Evolutionary conservation across 768 basidiomycete genomes (phyloP).

Genomic region (Termitomyces sp.): DNA sequence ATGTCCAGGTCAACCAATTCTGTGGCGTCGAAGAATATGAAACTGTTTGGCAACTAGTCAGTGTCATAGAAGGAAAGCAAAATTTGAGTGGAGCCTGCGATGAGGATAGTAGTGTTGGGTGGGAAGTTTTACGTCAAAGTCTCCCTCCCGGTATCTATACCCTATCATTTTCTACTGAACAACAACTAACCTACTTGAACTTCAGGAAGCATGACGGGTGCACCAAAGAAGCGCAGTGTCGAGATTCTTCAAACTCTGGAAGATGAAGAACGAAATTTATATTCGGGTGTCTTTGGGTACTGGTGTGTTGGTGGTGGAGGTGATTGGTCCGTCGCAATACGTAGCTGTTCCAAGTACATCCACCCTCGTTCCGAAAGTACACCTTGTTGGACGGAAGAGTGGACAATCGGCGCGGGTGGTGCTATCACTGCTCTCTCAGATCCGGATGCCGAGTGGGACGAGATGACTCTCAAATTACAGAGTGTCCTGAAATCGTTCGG

Average conservation of each 20-base stretch:
- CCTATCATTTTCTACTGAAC: neutral
- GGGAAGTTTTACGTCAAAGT: constrained; percentile 74
- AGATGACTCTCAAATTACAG: constrained; percentile 84
- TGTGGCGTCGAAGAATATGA: constrained; percentile 89
- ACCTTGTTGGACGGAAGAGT: constrained; percentile 41
- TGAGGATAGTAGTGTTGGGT: constrained; percentile 54
- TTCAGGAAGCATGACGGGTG: constrained; percentile 94
- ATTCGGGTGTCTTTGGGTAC: constrained; percentile 93
- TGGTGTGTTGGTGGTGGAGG: constrained; percentile 85
- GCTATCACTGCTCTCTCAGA: constrained; percentile 94
- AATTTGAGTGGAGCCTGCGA: constrained; percentile 25
- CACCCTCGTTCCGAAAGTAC: neutral
- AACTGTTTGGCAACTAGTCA: constrained; percentile 94
- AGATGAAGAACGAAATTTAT: constrained; percentile 65
- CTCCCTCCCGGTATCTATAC: constrained; percentile 71
- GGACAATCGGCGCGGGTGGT: constrained; percentile 89
- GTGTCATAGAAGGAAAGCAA: constrained; percentile 76
- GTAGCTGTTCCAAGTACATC: constrained; percentile 82
- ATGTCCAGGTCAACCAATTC: constrained; percentile 80
- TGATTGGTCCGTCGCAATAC: constrained; percentile 93
- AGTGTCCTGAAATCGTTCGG: constrained; percentile 71
- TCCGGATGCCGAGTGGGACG: constrained; percentile 87
- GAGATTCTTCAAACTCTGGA: constrained; percentile 86
- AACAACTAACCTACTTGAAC: neutral
- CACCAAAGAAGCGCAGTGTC: constrained; percentile 91